phyloP scores from a whole-genome alignment of 495 filamentous ascomycete genomes.

The Haplographium delicatum region DNA sequence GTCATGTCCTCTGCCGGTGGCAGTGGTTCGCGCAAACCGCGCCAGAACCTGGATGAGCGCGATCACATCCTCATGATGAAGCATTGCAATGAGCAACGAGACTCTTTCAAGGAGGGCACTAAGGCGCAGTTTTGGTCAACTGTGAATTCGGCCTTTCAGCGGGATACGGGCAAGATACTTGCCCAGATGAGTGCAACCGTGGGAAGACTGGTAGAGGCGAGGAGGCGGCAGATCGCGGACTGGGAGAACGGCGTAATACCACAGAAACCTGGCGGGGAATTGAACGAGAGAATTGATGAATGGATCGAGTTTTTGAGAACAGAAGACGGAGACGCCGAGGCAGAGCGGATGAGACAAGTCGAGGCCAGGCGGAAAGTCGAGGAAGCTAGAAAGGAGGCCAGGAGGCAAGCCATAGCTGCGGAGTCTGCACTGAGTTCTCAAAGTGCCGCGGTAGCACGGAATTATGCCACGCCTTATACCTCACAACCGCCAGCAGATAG shows the following conservation, averaged over 20 bases:
- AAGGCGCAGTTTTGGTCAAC: slow-evolving; percentile 26
- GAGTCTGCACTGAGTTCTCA: slow-evolving; percentile 10
- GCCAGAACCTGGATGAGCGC: slow-evolving; percentile 25
- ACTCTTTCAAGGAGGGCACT: slow-evolving; percentile 24
- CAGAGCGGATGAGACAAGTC: slow-evolving; percentile 26
- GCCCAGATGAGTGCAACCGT: slow-evolving; percentile 29
- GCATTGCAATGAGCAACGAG: slow-evolving; percentile 22
- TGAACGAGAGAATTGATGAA: slow-evolving; percentile 21
- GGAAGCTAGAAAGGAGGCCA: slow-evolving; percentile 24
- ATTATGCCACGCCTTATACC: slow-evolving; percentile 1
- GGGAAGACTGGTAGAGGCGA: slow-evolving; percentile 22
- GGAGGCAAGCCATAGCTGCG: slow-evolving; percentile 24
- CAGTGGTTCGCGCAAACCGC: slow-evolving; percentile 22
- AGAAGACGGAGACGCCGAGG: slow-evolving; percentile 25
- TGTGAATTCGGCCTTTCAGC: slow-evolving; percentile 24
- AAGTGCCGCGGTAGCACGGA: background rate
- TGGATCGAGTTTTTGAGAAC: slow-evolving; percentile 26
- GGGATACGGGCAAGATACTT: slow-evolving; percentile 23
- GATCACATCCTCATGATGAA: slow-evolving; percentile 27
- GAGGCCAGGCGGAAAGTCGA: slow-evolving; percentile 21
- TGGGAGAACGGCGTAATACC: slow-evolving; percentile 27
- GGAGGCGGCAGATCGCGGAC: slow-evolving; percentile 25
- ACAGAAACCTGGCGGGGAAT: slow-evolving; percentile 22
- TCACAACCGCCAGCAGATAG: background rate
- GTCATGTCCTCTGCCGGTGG: slow-evolving; percentile 16